Evolutionary conservation across 208 protist species (phyloP).

Genomic region (Wallacemonas sp.): DNA sequence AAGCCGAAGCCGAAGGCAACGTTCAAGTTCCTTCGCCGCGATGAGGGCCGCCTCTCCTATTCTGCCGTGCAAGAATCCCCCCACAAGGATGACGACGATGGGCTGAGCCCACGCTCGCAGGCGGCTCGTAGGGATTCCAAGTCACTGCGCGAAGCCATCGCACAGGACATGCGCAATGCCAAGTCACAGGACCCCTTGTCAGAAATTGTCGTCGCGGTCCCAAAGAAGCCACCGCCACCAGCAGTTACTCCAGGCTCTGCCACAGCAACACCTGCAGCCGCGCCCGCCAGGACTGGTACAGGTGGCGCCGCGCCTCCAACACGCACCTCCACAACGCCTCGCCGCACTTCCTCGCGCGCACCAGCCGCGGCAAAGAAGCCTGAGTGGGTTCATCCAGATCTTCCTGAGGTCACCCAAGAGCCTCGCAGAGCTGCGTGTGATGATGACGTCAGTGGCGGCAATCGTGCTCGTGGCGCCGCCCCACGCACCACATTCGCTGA

Average conservation of each 20-base stretch:
- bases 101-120: background rate
- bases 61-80: constrained; percentile 17
- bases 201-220: constrained; percentile 81
- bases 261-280: background rate
- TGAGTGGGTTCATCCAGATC: constrained; percentile 43
- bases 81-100: constrained; percentile 17
- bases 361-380: constrained; percentile 17
- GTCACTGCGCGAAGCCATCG: constrained; percentile 80
- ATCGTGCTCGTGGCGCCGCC: background rate
- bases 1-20: constrained; percentile 72
- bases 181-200: constrained; percentile 75
- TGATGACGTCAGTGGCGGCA: background rate
- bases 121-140: constrained; percentile 56
- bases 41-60: constrained; percentile 87
- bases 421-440: no score
- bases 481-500: background rate
- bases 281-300: background rate
- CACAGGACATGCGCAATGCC: constrained; percentile 80
- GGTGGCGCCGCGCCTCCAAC: background rate
- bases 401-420: constrained; percentile 15
- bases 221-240: constrained; percentile 68
- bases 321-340: background rate
- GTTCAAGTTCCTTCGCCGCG: constrained; percentile 82
- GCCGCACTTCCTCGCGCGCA: background rate
- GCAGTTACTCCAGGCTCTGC: constrained; percentile 14